Percentiles rank a stretch among this genome's conserved stretches.
Evolutionary conservation across 768 basidiomycete genomes (phyloP).

Genomic region (Neoboletus subvelutipes): DNA sequence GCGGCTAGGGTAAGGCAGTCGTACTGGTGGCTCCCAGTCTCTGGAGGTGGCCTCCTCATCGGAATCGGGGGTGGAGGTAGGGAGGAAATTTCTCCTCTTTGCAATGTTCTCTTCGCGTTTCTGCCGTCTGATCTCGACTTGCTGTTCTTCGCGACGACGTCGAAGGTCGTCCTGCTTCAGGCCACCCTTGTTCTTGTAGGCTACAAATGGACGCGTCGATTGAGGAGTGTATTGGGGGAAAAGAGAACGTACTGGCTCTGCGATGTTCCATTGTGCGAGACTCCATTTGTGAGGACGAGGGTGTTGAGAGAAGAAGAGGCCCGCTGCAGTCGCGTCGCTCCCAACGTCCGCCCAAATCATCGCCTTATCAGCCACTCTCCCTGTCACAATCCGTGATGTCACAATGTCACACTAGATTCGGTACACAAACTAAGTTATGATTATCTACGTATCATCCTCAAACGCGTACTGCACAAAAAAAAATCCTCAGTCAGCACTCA

Average conservation of each 20-base stretch:
- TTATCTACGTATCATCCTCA: conserved; percentile 44
- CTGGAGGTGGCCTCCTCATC: conserved; percentile 82
- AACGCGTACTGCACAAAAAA: conserved; percentile 66
- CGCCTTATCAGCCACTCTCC: conserved; percentile 27
- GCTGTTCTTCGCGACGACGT: conserved; percentile 95
- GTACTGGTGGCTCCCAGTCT: conserved; percentile 76
- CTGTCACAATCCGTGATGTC: conserved; percentile 25
- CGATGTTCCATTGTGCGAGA: conserved; percentile 75
- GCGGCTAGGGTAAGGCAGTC: conserved; percentile 13
- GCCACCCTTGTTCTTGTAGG: conserved; percentile 88
- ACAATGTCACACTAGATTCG: conserved; percentile 10
- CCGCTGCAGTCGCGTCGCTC: conserved; percentile 12
- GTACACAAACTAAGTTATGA: too few species aligned
- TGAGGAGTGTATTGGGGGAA: conserved; percentile 14
- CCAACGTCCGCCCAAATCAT: conserved; percentile 9
- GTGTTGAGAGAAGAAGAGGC: conserved; percentile 4
- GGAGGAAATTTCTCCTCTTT: conserved; percentile 92
- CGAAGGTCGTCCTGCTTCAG: conserved; percentile 92
- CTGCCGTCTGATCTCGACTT: conserved; percentile 97
- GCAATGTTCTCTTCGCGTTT: conserved; percentile 99
- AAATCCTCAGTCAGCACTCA: conserved; percentile 19
- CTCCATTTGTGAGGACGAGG: conserved; percentile 37
- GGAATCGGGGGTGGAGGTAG: conserved; percentile 72
- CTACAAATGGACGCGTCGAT: conserved; percentile 49
- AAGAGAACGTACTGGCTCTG: conserved; percentile 57